Percentiles rank a stretch among this genome's conserved stretches.
Evolutionary conservation across 2,329 filamentous ascomycete species (phyloP).

Genomic region (Chaetoscypha palmicola): DNA sequence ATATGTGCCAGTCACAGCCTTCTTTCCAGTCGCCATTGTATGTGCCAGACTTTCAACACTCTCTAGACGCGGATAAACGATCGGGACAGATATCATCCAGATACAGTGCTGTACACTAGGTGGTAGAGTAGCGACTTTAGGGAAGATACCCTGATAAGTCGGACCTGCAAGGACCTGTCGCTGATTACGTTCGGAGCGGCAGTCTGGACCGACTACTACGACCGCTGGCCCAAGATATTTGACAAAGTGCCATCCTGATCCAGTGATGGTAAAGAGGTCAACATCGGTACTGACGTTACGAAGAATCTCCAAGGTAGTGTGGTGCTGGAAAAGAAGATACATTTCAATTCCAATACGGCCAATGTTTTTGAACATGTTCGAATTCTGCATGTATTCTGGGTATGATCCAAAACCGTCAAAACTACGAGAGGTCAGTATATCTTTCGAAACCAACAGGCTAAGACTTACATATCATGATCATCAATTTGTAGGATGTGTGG

Average conservation of each 20-base stretch:
- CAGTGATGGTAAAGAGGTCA: constrained; percentile 93
- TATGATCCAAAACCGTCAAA: constrained; percentile 98
- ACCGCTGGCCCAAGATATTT: constrained; percentile 92
- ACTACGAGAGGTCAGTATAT: constrained; percentile 39
- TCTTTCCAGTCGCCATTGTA: constrained; percentile 90
- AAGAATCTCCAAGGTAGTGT: constrained; percentile 89
- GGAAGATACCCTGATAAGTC: constrained; percentile 95
- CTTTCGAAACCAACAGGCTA: background rate
- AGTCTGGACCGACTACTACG: constrained; percentile 83
- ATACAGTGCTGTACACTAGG: constrained; percentile 94
- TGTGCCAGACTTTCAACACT: constrained; percentile 86
- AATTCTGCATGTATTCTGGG: constrained; percentile 96
- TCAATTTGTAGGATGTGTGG: constrained; percentile 89
- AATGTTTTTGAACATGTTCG: constrained; percentile 97
- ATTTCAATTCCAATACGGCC: constrained; percentile 92
- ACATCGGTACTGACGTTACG: constrained; percentile 81
- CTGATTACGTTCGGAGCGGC: constrained; percentile 83
- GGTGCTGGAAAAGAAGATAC: constrained; percentile 97
- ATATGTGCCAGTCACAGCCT: constrained; percentile 92
- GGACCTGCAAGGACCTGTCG: constrained; percentile 90
- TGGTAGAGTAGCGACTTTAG: constrained; percentile 84
- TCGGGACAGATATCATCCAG: constrained; percentile 87
- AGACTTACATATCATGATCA: constrained; percentile 91
- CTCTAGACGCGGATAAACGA: constrained; percentile 87
- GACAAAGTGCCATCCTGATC: constrained; percentile 97